These are phyloP conservation scores for Euphorbia schlechtendalii DNA, from an alignment of 441 rosid genomes.

Conservation along the genomic window DNA sequence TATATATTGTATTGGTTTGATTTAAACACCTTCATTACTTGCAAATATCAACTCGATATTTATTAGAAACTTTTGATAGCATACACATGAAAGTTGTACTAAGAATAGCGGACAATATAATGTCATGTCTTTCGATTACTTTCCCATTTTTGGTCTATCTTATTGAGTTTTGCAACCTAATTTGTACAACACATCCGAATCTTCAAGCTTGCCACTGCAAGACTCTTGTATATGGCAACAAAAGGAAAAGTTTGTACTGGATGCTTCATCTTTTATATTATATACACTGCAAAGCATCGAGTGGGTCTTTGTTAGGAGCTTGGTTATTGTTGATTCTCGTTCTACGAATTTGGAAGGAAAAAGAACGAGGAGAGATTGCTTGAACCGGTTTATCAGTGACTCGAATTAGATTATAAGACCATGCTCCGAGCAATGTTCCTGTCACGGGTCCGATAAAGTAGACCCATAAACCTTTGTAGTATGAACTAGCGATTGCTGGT, in stretches of 20 bases:
- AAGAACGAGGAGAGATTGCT: conserved; percentile 24
- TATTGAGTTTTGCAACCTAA: too few species aligned
- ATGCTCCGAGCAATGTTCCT: conserved; percentile 47
- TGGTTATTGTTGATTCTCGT: conserved; percentile 21
- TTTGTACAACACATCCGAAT: too few species aligned
- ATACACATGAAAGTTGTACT: background rate
- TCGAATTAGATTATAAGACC: conserved; percentile 37
- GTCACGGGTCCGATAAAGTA: conserved; percentile 47
- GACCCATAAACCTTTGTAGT: conserved; percentile 53
- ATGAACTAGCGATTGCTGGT: conserved; percentile 53
- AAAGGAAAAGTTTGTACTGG: background rate
- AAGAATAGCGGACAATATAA: background rate
- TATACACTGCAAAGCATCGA: conserved; percentile 13
- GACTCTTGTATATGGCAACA: background rate
- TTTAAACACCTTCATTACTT: background rate
- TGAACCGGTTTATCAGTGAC: conserved; percentile 24
- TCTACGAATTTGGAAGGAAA: conserved; percentile 26
- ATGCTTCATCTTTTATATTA: too few species aligned
- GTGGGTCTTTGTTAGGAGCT: conserved; percentile 13
- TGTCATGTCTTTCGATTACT: background rate
- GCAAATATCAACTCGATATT: conserved; percentile 16
- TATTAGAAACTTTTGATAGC: background rate
- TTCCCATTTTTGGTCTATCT: background rate
- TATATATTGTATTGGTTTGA: conserved; percentile 9
- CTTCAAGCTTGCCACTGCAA: background rate